phyloP scores from a whole-genome alignment of 495 filamentous ascomycete genomes.

The Podospora bellae-mahoneyi region DNA sequence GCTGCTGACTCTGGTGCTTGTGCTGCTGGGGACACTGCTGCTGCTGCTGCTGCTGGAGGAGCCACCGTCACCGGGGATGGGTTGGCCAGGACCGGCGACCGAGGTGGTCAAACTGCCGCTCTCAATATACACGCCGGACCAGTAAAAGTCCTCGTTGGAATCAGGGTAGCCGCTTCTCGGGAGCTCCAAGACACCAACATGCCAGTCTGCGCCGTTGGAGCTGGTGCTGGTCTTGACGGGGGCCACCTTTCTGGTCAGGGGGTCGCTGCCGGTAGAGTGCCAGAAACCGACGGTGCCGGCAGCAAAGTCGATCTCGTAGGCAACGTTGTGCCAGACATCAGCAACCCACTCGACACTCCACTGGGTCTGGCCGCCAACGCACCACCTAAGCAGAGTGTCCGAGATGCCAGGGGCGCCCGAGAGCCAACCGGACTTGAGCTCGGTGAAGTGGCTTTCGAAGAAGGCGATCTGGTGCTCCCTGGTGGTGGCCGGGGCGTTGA shows the following conservation, averaged over 20 bases:
- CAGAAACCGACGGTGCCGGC: conserved; percentile 62
- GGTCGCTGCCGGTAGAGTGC: conserved; percentile 59
- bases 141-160: conserved; percentile 64
- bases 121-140: conserved; percentile 72
- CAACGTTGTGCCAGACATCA: conserved; percentile 74
- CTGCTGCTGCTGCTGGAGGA: conserved; percentile 9
- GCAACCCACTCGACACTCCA: conserved; percentile 50
- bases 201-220: conserved; percentile 73
- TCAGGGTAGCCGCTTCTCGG: conserved; percentile 55
- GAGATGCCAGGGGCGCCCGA: conserved; percentile 53
- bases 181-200: conserved; percentile 68
- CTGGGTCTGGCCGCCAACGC: conserved; percentile 40
- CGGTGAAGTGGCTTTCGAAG: conserved; percentile 74
- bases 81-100: conserved; percentile 30
- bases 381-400: conserved; percentile 47
- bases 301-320: conserved; percentile 64
- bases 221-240: conserved; percentile 56
- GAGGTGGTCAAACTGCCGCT: conserved; percentile 57
- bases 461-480: conserved; percentile 75
- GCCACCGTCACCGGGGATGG: not conserved
- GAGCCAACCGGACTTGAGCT: conserved; percentile 68
- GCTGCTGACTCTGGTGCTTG: conserved; percentile 17
- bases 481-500: conserved; percentile 56
- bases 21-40: conserved; percentile 14
- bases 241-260: conserved; percentile 53